Evolutionary conservation across 805 yeast species (phyloP).

Genomic region (Starmerella tilneyi): DNA sequence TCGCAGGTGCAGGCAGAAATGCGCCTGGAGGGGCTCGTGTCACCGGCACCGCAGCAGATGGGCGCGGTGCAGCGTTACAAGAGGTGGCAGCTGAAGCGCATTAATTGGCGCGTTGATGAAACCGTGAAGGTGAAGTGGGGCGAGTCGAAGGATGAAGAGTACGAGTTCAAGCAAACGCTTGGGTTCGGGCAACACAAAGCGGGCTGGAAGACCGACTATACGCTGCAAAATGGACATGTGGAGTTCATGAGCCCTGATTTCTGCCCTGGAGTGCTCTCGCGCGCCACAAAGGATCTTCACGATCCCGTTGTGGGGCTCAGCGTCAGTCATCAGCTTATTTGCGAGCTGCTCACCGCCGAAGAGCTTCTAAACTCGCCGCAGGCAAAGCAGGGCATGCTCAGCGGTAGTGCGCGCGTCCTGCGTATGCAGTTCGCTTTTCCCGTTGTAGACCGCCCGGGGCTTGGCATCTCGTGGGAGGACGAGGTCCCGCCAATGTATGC

Average conservation of each 20-base stretch:
- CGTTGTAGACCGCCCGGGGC: slow-evolving; percentile 81
- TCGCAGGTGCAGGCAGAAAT: slow-evolving; percentile 76
- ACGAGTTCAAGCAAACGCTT: slow-evolving; percentile 63
- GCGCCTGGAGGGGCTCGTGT: slow-evolving; percentile 46
- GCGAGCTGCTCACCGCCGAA: slow-evolving; percentile 92
- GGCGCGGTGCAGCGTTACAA: slow-evolving; percentile 20
- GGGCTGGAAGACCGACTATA: slow-evolving; percentile 94
- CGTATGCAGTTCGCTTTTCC: slow-evolving; percentile 87
- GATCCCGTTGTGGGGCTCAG: slow-evolving; percentile 72
- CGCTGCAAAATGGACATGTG: slow-evolving; percentile 57
- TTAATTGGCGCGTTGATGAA: slow-evolving; percentile 85
- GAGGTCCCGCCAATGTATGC: slow-evolving; percentile 96
- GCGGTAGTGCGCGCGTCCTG: slow-evolving; percentile 90
- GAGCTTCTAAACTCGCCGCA: slow-evolving; percentile 37
- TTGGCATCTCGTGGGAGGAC: slow-evolving; percentile 97
- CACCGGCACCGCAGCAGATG: slow-evolving; percentile 14
- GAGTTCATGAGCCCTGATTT: slow-evolving; percentile 41
- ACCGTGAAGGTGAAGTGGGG: slow-evolving; percentile 32
- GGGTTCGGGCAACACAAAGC: slow-evolving; percentile 69
- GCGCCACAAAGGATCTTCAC: slow-evolving; percentile 40
- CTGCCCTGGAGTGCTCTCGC: slow-evolving; percentile 24
- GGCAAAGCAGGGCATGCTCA: slow-evolving; percentile 35
- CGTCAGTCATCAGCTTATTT: slow-evolving; percentile 64
- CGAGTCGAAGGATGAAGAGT: slow-evolving; percentile 16
- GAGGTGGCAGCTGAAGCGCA: slow-evolving; percentile 90